phyloP scores from a whole-genome alignment of 148 eudicot genomes.

The Rhododendron ferrugineum region DNA sequence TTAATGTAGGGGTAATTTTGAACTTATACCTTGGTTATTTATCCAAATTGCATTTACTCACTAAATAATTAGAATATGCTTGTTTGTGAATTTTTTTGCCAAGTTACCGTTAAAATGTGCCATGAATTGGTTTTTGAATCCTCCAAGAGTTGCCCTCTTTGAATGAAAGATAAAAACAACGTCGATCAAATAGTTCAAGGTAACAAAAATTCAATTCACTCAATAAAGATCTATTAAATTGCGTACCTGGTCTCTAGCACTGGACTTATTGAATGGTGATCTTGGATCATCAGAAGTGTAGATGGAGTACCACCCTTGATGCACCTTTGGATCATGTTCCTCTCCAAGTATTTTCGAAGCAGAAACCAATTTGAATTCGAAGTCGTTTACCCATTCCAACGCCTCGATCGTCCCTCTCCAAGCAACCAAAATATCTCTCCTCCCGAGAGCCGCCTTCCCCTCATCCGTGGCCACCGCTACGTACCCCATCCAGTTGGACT shows the following conservation, averaged over 20 bases:
- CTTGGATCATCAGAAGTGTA: conserved; percentile 2
- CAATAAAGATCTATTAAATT: neutral
- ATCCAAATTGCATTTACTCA: too few relatives aligned
- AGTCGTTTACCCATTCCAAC: conserved; percentile 63
- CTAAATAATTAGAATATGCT: too few relatives aligned
- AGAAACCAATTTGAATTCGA: conserved; percentile 25
- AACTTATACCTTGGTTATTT: too few relatives aligned
- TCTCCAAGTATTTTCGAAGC: neutral
- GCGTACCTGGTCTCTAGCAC: neutral
- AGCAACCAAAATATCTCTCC: conserved; percentile 58
- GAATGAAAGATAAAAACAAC: too few relatives aligned
- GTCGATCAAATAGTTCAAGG: too few relatives aligned
- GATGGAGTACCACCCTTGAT: neutral
- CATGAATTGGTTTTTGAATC: too few relatives aligned
- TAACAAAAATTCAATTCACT: too few relatives aligned
- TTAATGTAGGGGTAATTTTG: too few relatives aligned
- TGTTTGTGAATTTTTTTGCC: too few relatives aligned
- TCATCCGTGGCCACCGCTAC: conserved; percentile 59
- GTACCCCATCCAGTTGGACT: conserved; percentile 73
- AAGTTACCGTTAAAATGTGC: too few relatives aligned
- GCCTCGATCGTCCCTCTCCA: conserved; percentile 61
- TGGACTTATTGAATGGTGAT: neutral
- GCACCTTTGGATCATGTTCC: conserved; percentile 3
- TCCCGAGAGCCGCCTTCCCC: conserved; percentile 38
- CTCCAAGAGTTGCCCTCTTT: too few relatives aligned